Conservation (phyloP, 2,329 filamentous ascomycete species). For the Eutypa lata region DNA sequence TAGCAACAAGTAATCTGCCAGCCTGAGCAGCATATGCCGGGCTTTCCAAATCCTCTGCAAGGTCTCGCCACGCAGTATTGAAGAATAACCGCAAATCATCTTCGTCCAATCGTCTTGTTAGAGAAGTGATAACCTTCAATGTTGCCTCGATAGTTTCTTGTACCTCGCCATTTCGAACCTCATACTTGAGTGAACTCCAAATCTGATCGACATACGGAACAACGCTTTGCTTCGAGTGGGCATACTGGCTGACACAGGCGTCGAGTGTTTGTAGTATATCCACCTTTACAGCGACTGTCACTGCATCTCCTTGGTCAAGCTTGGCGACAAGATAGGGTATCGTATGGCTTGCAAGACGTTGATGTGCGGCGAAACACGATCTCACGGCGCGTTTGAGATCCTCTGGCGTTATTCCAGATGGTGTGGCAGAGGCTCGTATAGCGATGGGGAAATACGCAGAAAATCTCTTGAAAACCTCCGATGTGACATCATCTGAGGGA, state of each 20-base stretch:
- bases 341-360: constrained; percentile 41
- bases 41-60: constrained; percentile 50
- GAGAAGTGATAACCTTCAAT: constrained; percentile 49
- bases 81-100: constrained; percentile 44
- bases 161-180: constrained; percentile 59
- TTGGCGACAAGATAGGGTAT: constrained; percentile 56
- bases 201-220: constrained; percentile 48
- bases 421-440: constrained; percentile 47
- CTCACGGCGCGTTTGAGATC: constrained; percentile 53
- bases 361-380: constrained; percentile 50
- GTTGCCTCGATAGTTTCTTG: constrained; percentile 56
- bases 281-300: constrained; percentile 58
- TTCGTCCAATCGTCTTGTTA: constrained; percentile 43
- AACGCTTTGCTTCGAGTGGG: constrained; percentile 43
- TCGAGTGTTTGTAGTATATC: constrained; percentile 56
- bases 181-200: constrained; percentile 61
- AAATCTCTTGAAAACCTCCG: constrained; percentile 52
- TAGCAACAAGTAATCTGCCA: constrained; percentile 49
- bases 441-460: constrained; percentile 62
- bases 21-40: constrained; percentile 50
- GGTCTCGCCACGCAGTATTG: constrained; percentile 49
- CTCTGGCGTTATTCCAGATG: constrained; percentile 51
- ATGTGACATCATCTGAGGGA: constrained; percentile 42
- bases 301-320: constrained; percentile 56
- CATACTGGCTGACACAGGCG: constrained; percentile 50